Conservation (phyloP, 2,329 filamentous ascomycete genomes). For the Teratosphaeria destructans region DNA sequence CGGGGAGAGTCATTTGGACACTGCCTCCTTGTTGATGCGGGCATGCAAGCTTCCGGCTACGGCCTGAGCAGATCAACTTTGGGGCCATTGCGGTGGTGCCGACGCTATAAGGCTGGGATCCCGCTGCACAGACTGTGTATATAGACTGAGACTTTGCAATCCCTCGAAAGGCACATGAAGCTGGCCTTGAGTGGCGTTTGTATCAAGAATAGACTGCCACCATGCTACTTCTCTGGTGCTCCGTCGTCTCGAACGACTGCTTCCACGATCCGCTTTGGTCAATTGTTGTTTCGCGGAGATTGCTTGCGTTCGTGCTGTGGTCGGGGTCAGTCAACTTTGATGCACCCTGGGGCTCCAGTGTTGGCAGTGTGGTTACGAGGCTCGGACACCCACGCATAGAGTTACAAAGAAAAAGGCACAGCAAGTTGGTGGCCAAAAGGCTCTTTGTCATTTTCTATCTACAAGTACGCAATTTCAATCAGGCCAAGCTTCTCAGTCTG, state of each 20-base stretch:
- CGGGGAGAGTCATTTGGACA: background rate
- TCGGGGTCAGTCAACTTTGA: background rate
- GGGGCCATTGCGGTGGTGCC: background rate
- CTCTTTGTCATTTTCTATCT: conserved; percentile 4
- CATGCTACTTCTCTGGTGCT: background rate
- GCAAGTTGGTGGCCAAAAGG: conserved; percentile 6
- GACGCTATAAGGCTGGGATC: background rate
- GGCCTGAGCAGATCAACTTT: background rate
- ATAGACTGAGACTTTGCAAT: conserved; percentile 1
- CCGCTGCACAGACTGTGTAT: conserved; percentile 1
- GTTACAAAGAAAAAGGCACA: background rate
- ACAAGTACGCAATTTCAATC: background rate
- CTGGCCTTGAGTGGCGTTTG: background rate
- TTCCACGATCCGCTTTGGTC: background rate
- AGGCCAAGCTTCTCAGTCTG: background rate
- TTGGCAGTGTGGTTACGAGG: background rate
- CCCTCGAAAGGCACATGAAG: background rate
- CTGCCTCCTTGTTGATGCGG: background rate
- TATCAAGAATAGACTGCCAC: background rate
- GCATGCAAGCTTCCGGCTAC: background rate
- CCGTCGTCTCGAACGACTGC: background rate
- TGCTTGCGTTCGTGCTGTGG: no score
- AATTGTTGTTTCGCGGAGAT: no score
- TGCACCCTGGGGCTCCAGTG: background rate
- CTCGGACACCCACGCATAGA: background rate